Evolutionary conservation across 129 eudicot genomes (phyloP).

Genomic region (Tagetes patula): DNA sequence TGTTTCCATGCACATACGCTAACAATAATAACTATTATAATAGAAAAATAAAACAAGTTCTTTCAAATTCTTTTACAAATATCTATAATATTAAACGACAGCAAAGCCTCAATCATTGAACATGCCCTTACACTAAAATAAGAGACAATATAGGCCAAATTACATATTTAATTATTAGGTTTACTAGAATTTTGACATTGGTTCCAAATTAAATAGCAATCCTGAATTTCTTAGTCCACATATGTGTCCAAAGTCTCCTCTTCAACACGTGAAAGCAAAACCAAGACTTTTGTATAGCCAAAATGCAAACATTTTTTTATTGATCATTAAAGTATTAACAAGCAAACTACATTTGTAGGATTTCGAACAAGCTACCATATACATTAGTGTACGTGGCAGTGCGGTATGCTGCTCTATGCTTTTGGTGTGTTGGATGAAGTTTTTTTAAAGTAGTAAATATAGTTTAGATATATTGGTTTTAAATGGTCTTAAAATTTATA

Average conservation of each 20-base stretch:
- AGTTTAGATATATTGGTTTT: no score
- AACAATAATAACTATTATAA: background rate
- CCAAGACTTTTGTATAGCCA: slow-evolving; percentile 11
- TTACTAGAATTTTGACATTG: background rate
- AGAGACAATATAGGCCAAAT: background rate
- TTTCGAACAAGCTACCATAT: background rate
- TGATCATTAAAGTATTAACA: background rate
- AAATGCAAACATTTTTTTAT: slow-evolving; percentile 4
- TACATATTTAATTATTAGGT: background rate
- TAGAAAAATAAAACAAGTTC: background rate
- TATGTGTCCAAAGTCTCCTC: slow-evolving; percentile 23
- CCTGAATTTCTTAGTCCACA: background rate
- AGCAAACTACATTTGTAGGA: slow-evolving; percentile 8
- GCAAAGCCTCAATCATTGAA: background rate
- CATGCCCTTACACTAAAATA: slow-evolving; percentile 1
- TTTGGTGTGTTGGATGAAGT: no score
- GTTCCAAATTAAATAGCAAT: background rate
- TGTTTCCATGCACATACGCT: background rate
- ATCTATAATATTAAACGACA: background rate
- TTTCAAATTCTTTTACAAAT: background rate
- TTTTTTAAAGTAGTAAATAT: no score
- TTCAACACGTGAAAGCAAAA: slow-evolving; percentile 31
- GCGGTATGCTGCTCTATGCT: no score
- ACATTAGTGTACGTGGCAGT: no score
- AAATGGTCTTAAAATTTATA: no score